Conservation (phyloP, 352 stramenopile genomes). For the Phytophthora constricta region DNA sequence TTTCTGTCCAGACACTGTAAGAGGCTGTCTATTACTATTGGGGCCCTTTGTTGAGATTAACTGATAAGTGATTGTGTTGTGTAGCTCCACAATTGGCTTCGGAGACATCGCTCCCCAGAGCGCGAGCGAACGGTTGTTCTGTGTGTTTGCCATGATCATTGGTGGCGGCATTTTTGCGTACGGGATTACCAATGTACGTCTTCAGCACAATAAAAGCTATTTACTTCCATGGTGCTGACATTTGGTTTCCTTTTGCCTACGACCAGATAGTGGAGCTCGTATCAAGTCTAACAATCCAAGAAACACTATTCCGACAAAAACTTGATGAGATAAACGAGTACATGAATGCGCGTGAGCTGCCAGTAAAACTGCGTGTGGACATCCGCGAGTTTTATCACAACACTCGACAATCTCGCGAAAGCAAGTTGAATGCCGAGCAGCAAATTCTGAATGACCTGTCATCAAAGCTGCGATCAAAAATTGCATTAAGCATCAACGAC, state of each 20-base stretch:
- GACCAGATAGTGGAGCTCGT: conserved; percentile 73
- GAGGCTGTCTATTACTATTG: too few species aligned
- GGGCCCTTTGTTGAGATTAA: too few species aligned
- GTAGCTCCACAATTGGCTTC: conserved; percentile 66
- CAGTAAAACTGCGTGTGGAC: conserved; percentile 68
- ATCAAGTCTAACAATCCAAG: conserved; percentile 69
- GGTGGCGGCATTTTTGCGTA: conserved; percentile 80
- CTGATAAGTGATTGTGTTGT: conserved; percentile 1
- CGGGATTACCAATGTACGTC: conserved; percentile 73
- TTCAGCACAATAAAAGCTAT: conserved; percentile 5
- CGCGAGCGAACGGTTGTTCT: conserved; percentile 67
- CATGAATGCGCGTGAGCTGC: conserved; percentile 75
- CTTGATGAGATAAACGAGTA: conserved; percentile 87
- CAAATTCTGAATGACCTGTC: conserved; percentile 72
- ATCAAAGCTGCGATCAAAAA: conserved; percentile 76
- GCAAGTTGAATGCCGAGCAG: conserved; percentile 65
- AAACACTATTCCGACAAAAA: conserved; percentile 70
- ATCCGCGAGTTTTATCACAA: conserved; percentile 87
- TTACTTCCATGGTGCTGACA: conserved; percentile 1
- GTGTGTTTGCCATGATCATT: conserved; percentile 77
- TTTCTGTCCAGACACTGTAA: conserved; percentile 76
- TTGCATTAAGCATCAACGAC: conserved; percentile 81
- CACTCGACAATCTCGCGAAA: conserved; percentile 67
- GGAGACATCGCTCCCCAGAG: conserved; percentile 57
- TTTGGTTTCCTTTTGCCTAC: neutral